These are phyloP conservation scores for Boletus bicolor DNA, from an alignment of 768 basidiomycete species.

Conservation along the genomic window DNA sequence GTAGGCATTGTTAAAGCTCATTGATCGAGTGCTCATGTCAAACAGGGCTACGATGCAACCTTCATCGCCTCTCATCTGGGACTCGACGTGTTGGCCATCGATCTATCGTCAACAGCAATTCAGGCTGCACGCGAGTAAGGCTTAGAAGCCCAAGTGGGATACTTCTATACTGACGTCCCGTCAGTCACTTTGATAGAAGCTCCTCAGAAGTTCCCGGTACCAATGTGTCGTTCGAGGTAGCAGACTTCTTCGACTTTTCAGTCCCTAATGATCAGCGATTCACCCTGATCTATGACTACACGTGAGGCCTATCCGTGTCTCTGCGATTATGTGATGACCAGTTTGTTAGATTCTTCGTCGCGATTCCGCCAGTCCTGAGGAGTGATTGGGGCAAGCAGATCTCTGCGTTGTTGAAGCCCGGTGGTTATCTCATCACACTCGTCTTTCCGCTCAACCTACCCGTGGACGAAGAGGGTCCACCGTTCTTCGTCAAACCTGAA, in stretches of 20 bases:
- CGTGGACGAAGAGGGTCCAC: slow-evolving; percentile 53
- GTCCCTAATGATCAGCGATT: slow-evolving; percentile 12
- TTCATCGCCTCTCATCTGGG: slow-evolving; percentile 16
- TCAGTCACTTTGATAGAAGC: slow-evolving; percentile 1
- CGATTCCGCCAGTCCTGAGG: slow-evolving; percentile 55
- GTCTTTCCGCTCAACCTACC: slow-evolving; percentile 53
- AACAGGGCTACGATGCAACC: slow-evolving; percentile 20
- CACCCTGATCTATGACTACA: slow-evolving; percentile 19
- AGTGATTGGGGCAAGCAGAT: slow-evolving; percentile 58
- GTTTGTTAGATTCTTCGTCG: slow-evolving; percentile 51
- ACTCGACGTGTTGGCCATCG: slow-evolving; percentile 19
- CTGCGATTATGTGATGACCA: neutral
- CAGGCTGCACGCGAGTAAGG: slow-evolving; percentile 22
- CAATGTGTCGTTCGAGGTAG: slow-evolving; percentile 19
- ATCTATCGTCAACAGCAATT: slow-evolving; percentile 17
- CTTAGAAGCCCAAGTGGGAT: neutral
- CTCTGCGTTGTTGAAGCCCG: slow-evolving; percentile 51
- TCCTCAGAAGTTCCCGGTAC: neutral
- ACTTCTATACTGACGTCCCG: neutral
- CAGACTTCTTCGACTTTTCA: slow-evolving; percentile 21
- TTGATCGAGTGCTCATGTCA: neutral
- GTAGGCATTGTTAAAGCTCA: slow-evolving; percentile 5
- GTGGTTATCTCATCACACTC: slow-evolving; percentile 60
- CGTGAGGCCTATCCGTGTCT: neutral
- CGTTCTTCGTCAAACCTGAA: slow-evolving; percentile 56